Evolutionary conservation across 768 basidiomycete species (phyloP), one percentile per base, ranked within the genome.

Genomic region (Pleurotus citrinopileatus): DNA sequence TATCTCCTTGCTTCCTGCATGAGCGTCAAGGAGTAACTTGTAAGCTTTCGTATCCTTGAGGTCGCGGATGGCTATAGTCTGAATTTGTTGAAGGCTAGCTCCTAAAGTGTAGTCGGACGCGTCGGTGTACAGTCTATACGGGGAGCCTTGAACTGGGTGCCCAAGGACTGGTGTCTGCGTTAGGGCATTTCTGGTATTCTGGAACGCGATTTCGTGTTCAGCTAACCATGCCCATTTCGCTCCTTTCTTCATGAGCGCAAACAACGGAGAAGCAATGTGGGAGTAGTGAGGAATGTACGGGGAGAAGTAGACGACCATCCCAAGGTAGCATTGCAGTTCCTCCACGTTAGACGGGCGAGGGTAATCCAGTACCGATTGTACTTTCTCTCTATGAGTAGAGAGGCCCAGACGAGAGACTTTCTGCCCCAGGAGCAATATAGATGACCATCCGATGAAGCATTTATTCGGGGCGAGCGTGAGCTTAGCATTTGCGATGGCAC

Each of bases 241-340:
- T 0, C 55, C 67, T 48, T 72, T 71, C 22, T 63, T 62, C 2
- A 72, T 50, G 2, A 74, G 62, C 12, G 57, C 42, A 42, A 74
- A 74, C 2, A 73, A 56, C 0, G 72, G 74, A 0, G 59, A 37
- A 1, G 64, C 70, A 2, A 72, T 67, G 53, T 60, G 64, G 0
- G 73, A 59, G 53, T 72, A 74, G 45, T 57, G 69, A 3, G 69
- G 70, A 15, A 75, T 67, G 56, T 68, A 75, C 0, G 59, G 27
- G 0, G 71, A 59, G 55, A 74, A 74, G 45, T 74, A 74, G 0
- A 73, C 69, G 29, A 69, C 66, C 69, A 70, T 72, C 1, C 73
- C 73, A 1, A 73, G 55, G 55, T 70, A 73, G 3, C 54, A 61
- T 50, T 70, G 70, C 6, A 73, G 46, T 12, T 69, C 65, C 12